Conservation (phyloP, 2,329 filamentous ascomycete genomes). For the Alternaria infectoria region DNA sequence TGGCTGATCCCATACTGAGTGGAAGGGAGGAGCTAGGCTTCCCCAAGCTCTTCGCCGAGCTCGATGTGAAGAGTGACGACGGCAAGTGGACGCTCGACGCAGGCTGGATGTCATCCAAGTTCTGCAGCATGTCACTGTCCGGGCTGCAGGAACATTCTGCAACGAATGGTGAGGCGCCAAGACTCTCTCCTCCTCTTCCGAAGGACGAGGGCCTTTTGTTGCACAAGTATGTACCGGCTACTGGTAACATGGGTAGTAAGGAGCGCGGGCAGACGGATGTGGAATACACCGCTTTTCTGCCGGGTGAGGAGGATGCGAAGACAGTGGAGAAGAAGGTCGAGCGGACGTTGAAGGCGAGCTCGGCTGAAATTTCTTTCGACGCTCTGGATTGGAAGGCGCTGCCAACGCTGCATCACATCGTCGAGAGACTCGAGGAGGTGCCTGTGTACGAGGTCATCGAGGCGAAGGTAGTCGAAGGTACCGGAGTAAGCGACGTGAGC, state of each 20-base stretch:
- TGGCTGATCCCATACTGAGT: conserved; percentile 66
- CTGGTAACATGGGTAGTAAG: conserved; percentile 50
- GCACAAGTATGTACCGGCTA: conserved; percentile 64
- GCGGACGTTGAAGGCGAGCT: conserved; percentile 47
- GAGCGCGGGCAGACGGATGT: conserved; percentile 59
- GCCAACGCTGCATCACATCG: conserved; percentile 67
- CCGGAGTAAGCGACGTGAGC: conserved; percentile 59
- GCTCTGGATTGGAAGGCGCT: conserved; percentile 60
- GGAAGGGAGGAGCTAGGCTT: conserved; percentile 68
- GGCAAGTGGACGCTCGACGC: conserved; percentile 50
- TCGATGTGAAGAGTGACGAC: conserved; percentile 52
- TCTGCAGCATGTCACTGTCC: conserved; percentile 39
- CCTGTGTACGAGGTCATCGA: conserved; percentile 63
- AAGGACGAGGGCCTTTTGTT: conserved; percentile 59
- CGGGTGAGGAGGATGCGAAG: conserved; percentile 41
- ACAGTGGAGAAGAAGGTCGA: conserved; percentile 41
- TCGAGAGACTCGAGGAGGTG: conserved; percentile 60
- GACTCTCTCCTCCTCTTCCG: not conserved
- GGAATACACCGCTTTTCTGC: conserved; percentile 59
- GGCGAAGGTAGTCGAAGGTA: conserved; percentile 63
- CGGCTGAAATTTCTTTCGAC: conserved; percentile 57
- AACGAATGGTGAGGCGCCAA: conserved; percentile 5
- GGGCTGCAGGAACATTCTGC: conserved; percentile 23
- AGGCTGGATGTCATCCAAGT: conserved; percentile 46
- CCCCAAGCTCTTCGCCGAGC: conserved; percentile 63